Base-by-base conservation (phyloP, 1,284 basidiomycete genomes). In the Ceratobasidium sp. region DNA sequence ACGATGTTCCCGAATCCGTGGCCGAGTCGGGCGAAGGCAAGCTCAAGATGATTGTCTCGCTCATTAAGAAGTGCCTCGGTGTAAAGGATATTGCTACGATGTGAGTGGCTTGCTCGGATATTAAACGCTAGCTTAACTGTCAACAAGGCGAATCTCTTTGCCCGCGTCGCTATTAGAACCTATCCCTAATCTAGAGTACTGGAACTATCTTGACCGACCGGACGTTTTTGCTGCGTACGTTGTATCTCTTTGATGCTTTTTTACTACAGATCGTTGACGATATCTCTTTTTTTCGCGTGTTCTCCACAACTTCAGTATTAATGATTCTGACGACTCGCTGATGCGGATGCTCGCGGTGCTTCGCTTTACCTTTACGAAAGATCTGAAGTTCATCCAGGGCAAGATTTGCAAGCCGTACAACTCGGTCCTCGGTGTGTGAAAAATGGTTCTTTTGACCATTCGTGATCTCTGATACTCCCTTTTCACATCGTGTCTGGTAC, bases 391-490 rank as follows among this genome's bases (percentile, higher is more conserved):
- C 79, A 87, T 98, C 75, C 90, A 93, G 75, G 94, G 95, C 54
- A 94, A 94, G 82, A 89, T 98, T 22, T 95, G 94, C 86, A 98
- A 99, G 82, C 96, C 97, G 0, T 99, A 98, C 87, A 97, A 97
- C 84, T 96, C 95, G 0, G 93, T 96, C 44, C 88, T 97, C 0
- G 95, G 94, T 80, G 67, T 9, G 67, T 48, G 1, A 11, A 19
- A 14, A 19, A 17, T 11, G 6, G 17, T 69, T 56, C 80, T 76
- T 56, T 36, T 33, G 17, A 41, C 57, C 6, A 19, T 1, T 17
- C 8, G n/a, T n/a, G 24, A 50, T 64, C 24, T 22, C 47, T 51
- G 44, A 51, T 27, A 44, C 15, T 24, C n/a, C n/a, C 1, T 63
- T 82, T 83, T 22, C 82, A n/a, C n/a, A n/a, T 69, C n/a, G 29